Evolutionary conservation across 805 yeast genomes (phyloP).

Genomic region (Nakazawaea laoshanensis): DNA sequence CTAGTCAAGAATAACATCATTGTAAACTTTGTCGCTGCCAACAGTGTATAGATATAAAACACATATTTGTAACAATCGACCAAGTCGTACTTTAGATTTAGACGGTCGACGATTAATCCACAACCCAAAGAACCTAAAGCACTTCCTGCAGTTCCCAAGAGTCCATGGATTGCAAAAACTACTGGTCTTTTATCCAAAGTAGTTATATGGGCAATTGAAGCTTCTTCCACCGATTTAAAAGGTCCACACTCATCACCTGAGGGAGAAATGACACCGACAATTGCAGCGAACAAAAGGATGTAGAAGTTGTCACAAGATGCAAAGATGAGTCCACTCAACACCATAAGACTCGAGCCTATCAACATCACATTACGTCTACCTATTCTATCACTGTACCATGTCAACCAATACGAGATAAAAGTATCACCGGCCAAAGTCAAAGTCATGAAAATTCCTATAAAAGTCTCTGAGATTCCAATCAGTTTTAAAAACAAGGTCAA

Average conservation of each 20-base stretch:
- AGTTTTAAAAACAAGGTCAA: slow-evolving; percentile 57
- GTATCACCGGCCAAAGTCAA: slow-evolving; percentile 77
- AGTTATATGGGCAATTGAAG: slow-evolving; percentile 73
- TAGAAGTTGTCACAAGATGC: slow-evolving; percentile 40
- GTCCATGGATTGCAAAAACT: slow-evolving; percentile 66
- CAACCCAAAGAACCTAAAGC: slow-evolving; percentile 64
- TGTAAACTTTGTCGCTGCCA: slow-evolving; percentile 45
- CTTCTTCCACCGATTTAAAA: slow-evolving; percentile 78
- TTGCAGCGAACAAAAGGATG: slow-evolving; percentile 59
- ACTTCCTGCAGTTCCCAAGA: slow-evolving; percentile 61
- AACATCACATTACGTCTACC: slow-evolving; percentile 63
- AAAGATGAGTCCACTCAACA: slow-evolving; percentile 56
- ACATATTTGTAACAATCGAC: slow-evolving; percentile 45
- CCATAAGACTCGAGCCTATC: slow-evolving; percentile 61
- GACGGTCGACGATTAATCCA: slow-evolving; percentile 48
- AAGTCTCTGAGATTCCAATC: slow-evolving; percentile 43
- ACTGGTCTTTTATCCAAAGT: slow-evolving; percentile 57
- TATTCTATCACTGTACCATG: slow-evolving; percentile 68
- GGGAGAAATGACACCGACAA: slow-evolving; percentile 81
- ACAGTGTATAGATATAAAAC: slow-evolving; percentile 44
- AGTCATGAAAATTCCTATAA: slow-evolving; percentile 76
- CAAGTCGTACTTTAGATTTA: slow-evolving; percentile 25
- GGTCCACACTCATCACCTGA: slow-evolving; percentile 91
- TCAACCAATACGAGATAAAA: slow-evolving; percentile 53
- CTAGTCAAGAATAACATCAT: slow-evolving; percentile 42